These are phyloP conservation scores for Boletus tomentosulus DNA, from an alignment of 768 basidiomycete genomes.

Conservation along the genomic window DNA sequence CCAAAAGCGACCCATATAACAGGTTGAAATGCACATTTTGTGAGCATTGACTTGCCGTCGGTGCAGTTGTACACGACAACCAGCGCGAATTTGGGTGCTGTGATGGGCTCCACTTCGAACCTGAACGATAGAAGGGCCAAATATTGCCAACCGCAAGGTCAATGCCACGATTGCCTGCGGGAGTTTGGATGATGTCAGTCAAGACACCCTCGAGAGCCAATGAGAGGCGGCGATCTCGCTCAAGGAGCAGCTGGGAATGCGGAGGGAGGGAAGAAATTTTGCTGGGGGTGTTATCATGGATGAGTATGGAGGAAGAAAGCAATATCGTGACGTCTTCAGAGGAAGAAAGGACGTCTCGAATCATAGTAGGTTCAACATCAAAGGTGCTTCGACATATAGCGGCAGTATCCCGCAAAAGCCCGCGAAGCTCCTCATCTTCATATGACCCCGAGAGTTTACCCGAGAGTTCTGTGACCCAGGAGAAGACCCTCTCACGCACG, in stretches of 20 bases:
- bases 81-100: conserved; percentile 25
- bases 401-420: conserved; percentile 16
- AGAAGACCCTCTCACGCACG: conserved; percentile 29
- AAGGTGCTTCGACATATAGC: conserved; percentile 29
- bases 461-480: conserved; percentile 36
- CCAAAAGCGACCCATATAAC: conserved; percentile 37
- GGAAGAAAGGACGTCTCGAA: conserved; percentile 16
- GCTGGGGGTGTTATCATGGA: conserved; percentile 31
- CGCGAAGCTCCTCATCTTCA: neutral
- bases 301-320: conserved; percentile 30
- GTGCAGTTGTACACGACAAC: conserved; percentile 23
- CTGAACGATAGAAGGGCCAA: conserved; percentile 31
- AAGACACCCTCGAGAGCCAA: conserved; percentile 24
- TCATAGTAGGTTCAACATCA: conserved; percentile 11
- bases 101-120: conserved; percentile 22
- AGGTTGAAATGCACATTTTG: conserved; percentile 40
- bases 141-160: conserved; percentile 26
- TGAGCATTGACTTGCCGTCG: conserved; percentile 4
- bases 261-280: neutral
- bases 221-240: conserved; percentile 32
- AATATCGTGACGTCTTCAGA: conserved; percentile 25
- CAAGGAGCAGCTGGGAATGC: conserved; percentile 22
- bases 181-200: conserved; percentile 4
- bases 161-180: neutral
- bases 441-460: conserved; percentile 12